Evolutionary conservation across 768 basidiomycete genomes (phyloP).

Genomic region (Mycena chlorophos): DNA sequence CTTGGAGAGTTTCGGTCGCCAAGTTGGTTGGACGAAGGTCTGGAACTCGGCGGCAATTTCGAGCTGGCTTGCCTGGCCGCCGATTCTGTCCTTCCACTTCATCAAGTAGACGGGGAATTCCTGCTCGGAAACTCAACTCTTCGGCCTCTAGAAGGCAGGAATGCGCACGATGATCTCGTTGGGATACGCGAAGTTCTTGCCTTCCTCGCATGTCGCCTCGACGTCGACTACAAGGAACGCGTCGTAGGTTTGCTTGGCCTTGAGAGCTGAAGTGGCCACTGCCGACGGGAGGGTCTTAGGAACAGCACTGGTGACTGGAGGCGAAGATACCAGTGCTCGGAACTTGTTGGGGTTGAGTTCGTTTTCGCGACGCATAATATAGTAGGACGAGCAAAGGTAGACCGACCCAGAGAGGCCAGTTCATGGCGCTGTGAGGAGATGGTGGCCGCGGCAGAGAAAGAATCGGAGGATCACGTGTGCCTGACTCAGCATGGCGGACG

Average conservation of each 20-base stretch:
- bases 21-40: constrained; percentile 84
- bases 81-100: constrained; percentile 70
- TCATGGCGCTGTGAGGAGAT: too few relatives aligned
- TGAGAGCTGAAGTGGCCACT: constrained; percentile 4
- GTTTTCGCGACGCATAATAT: neutral
- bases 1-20: constrained; percentile 74
- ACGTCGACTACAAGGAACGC: constrained; percentile 88
- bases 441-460: too few relatives aligned
- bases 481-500: too few relatives aligned
- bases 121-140: constrained; percentile 39
- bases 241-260: constrained; percentile 55
- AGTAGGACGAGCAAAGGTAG: neutral
- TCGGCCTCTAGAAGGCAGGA: constrained; percentile 11
- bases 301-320: constrained; percentile 7
- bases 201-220: constrained; percentile 77
- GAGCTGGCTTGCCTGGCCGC: constrained; percentile 55
- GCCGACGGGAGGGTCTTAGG: constrained; percentile 4
- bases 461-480: too few relatives aligned
- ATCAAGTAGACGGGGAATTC: constrained; percentile 93
- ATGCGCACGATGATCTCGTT: constrained; percentile 91
- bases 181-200: constrained; percentile 76
- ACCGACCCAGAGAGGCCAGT: neutral
- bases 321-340: neutral
- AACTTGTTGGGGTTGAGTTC: neutral
- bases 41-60: constrained; percentile 81